Evolutionary conservation across 768 basidiomycete species (phyloP).

Genomic region (Ephemerocybe angulata): DNA sequence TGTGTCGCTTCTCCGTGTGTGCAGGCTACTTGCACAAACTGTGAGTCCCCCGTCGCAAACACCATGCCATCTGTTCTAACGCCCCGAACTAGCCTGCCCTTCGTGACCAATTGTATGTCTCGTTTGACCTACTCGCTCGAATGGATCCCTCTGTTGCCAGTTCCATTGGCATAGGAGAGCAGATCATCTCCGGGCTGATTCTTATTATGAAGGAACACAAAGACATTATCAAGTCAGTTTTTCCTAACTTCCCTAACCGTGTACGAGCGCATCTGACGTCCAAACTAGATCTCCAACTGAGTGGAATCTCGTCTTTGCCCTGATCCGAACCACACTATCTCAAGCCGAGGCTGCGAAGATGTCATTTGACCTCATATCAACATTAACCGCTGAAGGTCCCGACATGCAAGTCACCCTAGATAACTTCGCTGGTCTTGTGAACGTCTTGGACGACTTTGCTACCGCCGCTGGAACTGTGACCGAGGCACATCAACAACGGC

Average conservation of each 20-base stretch:
- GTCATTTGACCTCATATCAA: slow-evolving; percentile 75
- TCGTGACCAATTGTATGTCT: slow-evolving; percentile 92
- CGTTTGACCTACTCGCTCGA: slow-evolving; percentile 84
- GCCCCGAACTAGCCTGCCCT: slow-evolving; percentile 55
- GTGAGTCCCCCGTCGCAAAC: slow-evolving; percentile 36
- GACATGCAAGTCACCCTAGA: slow-evolving; percentile 64
- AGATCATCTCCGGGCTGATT: slow-evolving; percentile 80
- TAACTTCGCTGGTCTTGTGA: slow-evolving; percentile 76
- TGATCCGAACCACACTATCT: slow-evolving; percentile 79
- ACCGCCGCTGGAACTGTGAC: slow-evolving; percentile 59
- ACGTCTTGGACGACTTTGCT: slow-evolving; percentile 84
- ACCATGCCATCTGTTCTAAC: slow-evolving; percentile 6
- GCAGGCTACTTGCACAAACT: slow-evolving; percentile 74
- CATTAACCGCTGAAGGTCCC: slow-evolving; percentile 60
- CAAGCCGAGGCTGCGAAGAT: slow-evolving; percentile 85
- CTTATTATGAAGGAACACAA: slow-evolving; percentile 75
- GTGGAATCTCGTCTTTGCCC: slow-evolving; percentile 89
- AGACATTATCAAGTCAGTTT: slow-evolving; percentile 59
- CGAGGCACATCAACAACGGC: slow-evolving; percentile 53
- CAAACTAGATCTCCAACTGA: slow-evolving; percentile 78
- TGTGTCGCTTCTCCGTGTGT: slow-evolving; percentile 82
- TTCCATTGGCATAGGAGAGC: slow-evolving; percentile 71
- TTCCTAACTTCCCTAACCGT: background rate
- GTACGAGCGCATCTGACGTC: background rate
- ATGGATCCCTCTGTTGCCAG: slow-evolving; percentile 73